A percentile compares a stretch with the other conserved stretches of the same genome.
Evolutionary conservation across 1,284 basidiomycete genomes (phyloP).

Genomic region (Phenoliferia sp.): DNA sequence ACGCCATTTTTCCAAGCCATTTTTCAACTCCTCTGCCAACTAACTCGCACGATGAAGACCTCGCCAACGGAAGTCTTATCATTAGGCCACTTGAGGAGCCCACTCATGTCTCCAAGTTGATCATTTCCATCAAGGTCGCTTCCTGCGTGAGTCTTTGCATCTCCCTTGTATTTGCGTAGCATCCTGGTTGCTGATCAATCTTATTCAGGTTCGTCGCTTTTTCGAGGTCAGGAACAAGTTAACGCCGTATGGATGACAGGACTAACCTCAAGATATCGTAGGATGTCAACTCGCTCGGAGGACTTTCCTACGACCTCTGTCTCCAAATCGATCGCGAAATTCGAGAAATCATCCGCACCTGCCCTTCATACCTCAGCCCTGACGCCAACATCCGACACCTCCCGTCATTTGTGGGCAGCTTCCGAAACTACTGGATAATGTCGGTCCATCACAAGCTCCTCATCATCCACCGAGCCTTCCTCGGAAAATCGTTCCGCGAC

Average conservation of each 20-base stretch:
- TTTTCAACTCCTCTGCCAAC: slow-evolving; percentile 24
- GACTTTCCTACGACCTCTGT: slow-evolving; percentile 14
- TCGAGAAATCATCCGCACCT: slow-evolving; percentile 12
- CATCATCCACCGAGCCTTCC: slow-evolving; percentile 26
- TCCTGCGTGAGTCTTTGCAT: not conserved
- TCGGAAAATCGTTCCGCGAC: slow-evolving; percentile 17
- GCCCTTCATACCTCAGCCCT: slow-evolving; percentile 15
- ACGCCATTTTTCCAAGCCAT: slow-evolving; percentile 20
- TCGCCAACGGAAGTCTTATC: slow-evolving; percentile 14
- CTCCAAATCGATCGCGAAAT: slow-evolving; percentile 23
- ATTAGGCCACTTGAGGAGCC: slow-evolving; percentile 15
- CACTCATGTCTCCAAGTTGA: slow-evolving; percentile 22
- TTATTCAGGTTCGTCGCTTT: slow-evolving; percentile 10
- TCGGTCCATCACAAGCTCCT: slow-evolving; percentile 26
- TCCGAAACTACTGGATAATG: slow-evolving; percentile 25
- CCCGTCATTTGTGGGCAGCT: slow-evolving; percentile 6
- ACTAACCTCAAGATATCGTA: not conserved
- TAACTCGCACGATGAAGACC: slow-evolving; percentile 24
- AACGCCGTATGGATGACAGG: not conserved
- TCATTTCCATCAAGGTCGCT: slow-evolving; percentile 13
- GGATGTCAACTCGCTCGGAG: slow-evolving; percentile 10
- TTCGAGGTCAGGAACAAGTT: slow-evolving; percentile 12
- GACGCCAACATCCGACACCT: not conserved
- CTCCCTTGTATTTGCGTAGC: not conserved
- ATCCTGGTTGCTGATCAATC: not conserved